Percentiles rank a stretch among this genome's conserved stretches.
Conservation (phyloP, 768 basidiomycete genomes). For the Leccinellum luteum region DNA sequence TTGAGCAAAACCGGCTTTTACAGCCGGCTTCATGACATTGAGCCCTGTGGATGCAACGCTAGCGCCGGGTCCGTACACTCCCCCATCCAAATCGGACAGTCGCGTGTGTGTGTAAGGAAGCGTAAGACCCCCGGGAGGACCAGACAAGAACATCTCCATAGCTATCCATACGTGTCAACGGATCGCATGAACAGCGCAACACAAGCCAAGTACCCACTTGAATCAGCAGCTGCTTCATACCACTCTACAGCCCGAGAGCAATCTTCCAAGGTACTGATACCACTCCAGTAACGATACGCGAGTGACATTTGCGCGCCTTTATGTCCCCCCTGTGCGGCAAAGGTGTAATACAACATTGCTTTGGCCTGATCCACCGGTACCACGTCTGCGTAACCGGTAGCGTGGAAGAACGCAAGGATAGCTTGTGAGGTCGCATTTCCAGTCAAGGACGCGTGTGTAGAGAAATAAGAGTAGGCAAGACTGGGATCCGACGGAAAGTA, state of each 20-base stretch:
- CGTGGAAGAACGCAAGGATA: constrained; percentile 82
- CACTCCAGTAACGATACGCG: constrained; percentile 93
- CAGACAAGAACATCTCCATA: constrained; percentile 75
- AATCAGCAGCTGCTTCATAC: constrained; percentile 88
- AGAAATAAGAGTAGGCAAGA: constrained; percentile 62
- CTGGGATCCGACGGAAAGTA: constrained; percentile 62
- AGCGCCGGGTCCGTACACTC: constrained; percentile 93
- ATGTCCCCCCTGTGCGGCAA: constrained; percentile 85
- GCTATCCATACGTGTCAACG: constrained; percentile 41
- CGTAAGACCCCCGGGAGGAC: constrained; percentile 88
- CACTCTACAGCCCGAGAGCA: constrained; percentile 82
- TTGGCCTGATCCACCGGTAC: constrained; percentile 69
- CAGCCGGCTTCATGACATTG: constrained; percentile 68
- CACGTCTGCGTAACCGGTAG: constrained; percentile 74
- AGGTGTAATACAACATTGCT: constrained; percentile 91
- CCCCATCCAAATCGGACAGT: constrained; percentile 87
- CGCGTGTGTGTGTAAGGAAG: constrained; percentile 78
- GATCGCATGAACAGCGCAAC: background rate
- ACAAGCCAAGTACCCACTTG: constrained; percentile 52
- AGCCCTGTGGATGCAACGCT: constrained; percentile 88
- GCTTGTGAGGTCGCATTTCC: constrained; percentile 89
- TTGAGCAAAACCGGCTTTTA: constrained; percentile 79
- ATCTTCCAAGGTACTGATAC: constrained; percentile 86
- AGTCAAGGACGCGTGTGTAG: constrained; percentile 59
- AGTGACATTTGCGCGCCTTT: constrained; percentile 90